Evolutionary conservation across 2,329 filamentous ascomycete genomes (phyloP).

Genomic region (Penicillium sp.): DNA sequence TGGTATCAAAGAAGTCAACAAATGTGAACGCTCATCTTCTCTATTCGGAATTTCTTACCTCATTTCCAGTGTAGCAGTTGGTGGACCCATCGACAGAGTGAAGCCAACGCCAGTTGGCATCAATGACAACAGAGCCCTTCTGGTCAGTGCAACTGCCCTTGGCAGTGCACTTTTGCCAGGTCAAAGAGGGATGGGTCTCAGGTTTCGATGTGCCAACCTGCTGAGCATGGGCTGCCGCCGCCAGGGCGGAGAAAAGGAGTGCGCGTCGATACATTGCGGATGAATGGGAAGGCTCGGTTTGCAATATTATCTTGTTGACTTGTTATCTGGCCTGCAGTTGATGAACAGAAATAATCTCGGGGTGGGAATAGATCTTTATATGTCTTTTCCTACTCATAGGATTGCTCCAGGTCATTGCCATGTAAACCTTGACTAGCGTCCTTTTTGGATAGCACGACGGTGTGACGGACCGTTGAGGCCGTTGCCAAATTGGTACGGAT

Average conservation of each 20-base stretch:
- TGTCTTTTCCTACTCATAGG: constrained; percentile 2
- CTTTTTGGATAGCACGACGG: constrained; percentile 7
- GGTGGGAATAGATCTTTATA: constrained; percentile 20
- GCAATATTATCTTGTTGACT: not conserved
- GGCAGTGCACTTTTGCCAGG: constrained; percentile 54
- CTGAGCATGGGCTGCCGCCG: constrained; percentile 28
- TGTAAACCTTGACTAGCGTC: constrained; percentile 3
- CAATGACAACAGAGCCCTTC: constrained; percentile 53
- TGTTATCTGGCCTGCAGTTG: constrained; percentile 29
- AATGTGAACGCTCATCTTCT: not conserved
- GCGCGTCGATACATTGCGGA: constrained; percentile 31
- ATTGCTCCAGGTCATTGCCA: not conserved
- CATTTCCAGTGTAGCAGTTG: constrained; percentile 59
- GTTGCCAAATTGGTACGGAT: constrained; percentile 17
- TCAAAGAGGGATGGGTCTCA: constrained; percentile 51
- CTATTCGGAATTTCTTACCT: constrained; percentile 8
- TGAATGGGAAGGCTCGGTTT: constrained; percentile 7
- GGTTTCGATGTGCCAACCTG: constrained; percentile 31
- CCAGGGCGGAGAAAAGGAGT: constrained; percentile 31
- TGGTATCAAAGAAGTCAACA: not conserved
- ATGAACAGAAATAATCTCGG: constrained; percentile 10
- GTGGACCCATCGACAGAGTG: constrained; percentile 49
- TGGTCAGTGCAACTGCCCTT: constrained; percentile 54
- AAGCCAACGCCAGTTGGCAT: constrained; percentile 60
- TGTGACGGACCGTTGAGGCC: constrained; percentile 16